These are phyloP conservation scores for Candida andamanensis DNA, from an alignment of 805 yeast species.

Conservation along the genomic window DNA sequence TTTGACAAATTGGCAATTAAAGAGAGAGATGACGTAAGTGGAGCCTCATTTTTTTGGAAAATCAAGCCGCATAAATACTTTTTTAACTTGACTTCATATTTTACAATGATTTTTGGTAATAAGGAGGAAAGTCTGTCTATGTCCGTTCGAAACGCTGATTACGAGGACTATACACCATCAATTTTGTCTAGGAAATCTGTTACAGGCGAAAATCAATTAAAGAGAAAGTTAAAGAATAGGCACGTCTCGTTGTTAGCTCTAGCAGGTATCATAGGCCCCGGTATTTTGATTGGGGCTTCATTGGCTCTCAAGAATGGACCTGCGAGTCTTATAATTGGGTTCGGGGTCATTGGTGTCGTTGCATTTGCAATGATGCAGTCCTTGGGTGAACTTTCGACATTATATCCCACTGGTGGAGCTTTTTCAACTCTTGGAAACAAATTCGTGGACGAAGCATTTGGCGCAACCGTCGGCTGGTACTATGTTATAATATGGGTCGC, in stretches of 20 bases:
- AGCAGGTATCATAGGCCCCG: slow-evolving; percentile 87
- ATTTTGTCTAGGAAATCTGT: neutral
- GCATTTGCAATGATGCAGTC: slow-evolving; percentile 50
- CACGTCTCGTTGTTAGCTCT: slow-evolving; percentile 68
- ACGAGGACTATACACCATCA: no score
- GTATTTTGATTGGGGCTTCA: slow-evolving; percentile 74
- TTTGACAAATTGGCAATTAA: no score
- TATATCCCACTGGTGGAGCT: slow-evolving; percentile 66
- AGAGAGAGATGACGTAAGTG: no score
- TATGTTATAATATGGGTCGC: slow-evolving; percentile 50
- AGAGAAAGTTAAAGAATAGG: slow-evolving; percentile 52
- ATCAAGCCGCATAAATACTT: no score
- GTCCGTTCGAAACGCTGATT: no score
- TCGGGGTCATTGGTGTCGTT: slow-evolving; percentile 52
- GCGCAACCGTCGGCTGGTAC: slow-evolving; percentile 58
- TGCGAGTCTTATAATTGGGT: slow-evolving; percentile 60
- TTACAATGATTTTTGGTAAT: no score
- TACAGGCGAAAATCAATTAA: slow-evolving; percentile 14
- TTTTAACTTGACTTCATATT: no score
- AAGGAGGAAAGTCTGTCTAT: no score
- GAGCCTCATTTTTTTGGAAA: no score
- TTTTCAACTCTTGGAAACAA: slow-evolving; percentile 59
- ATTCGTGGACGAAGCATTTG: slow-evolving; percentile 59
- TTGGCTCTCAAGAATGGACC: slow-evolving; percentile 62
- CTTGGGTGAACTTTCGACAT: slow-evolving; percentile 58